Evolutionary conservation across 768 basidiomycete species (phyloP).

Genomic region (Grammothele lineata): DNA sequence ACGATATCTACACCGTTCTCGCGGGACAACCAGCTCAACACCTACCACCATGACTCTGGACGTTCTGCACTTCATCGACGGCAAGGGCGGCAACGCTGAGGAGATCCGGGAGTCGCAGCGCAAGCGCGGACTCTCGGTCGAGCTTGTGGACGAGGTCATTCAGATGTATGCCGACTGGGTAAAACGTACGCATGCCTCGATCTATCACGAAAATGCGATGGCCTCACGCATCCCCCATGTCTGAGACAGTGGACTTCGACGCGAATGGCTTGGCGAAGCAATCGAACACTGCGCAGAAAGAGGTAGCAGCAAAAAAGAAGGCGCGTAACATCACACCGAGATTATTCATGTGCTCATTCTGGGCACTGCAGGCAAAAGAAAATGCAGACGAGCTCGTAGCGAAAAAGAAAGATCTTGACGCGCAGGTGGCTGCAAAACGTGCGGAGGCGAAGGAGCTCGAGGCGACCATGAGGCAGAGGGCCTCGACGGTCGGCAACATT

Average conservation of each 20-base stretch:
- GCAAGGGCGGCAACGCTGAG: conserved; percentile 89
- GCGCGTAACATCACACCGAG: conserved; percentile 37
- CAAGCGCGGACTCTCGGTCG: conserved; percentile 84
- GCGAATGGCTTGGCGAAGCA: conserved; percentile 73
- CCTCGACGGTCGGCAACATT: conserved; percentile 84
- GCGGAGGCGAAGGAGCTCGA: conserved; percentile 78
- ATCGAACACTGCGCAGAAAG: conserved; percentile 89
- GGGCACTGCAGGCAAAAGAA: conserved; percentile 73
- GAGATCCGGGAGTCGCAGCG: conserved; percentile 89
- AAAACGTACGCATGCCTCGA: conserved; percentile 66
- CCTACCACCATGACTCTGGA: conserved; percentile 68
- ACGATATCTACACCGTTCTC: neutral
- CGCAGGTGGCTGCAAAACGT: conserved; percentile 69
- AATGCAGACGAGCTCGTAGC: conserved; percentile 83
- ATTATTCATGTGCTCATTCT: neutral
- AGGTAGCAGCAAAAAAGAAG: conserved; percentile 94
- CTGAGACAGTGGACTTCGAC: conserved; percentile 81
- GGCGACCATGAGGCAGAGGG: conserved; percentile 72
- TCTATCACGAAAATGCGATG: neutral
- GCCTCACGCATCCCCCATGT: neutral
- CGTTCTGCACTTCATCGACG: conserved; percentile 74
- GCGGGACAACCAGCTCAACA: neutral
- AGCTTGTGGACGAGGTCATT: conserved; percentile 92
- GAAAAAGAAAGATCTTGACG: conserved; percentile 81
- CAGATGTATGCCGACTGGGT: conserved; percentile 92